Percentiles rank a stretch among this genome's conserved stretches.
These are phyloP conservation scores for Trametes versicolor DNA, from an alignment of 1,284 basidiomycete species.

Conservation along the genomic window DNA sequence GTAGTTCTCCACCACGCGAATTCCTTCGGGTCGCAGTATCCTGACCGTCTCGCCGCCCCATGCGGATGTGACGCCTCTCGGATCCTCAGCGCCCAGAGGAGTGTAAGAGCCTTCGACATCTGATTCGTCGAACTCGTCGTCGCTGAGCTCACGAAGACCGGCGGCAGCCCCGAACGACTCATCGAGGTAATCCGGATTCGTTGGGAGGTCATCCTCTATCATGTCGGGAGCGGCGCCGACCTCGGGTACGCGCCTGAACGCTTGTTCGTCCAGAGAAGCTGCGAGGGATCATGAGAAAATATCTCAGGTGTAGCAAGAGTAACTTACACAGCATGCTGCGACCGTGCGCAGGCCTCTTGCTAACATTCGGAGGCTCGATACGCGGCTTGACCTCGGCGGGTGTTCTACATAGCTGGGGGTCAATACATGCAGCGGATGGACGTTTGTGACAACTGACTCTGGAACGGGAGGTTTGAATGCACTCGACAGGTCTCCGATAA, in stretches of 20 bases:
- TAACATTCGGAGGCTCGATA: conserved; percentile 49
- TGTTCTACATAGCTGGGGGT: conserved; percentile 1
- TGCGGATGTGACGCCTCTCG: conserved; percentile 64
- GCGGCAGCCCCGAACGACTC: conserved; percentile 81
- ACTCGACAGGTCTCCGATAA: conserved; percentile 58
- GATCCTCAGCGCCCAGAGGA: conserved; percentile 41
- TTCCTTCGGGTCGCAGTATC: conserved; percentile 67
- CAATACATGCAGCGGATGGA: background rate
- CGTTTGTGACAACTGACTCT: conserved; percentile 49
- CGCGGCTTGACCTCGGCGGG: conserved; percentile 38
- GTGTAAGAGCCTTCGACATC: conserved; percentile 51
- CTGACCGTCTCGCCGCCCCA: conserved; percentile 88
- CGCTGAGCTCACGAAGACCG: conserved; percentile 74
- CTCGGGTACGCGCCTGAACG: conserved; percentile 80
- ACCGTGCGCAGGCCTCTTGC: conserved; percentile 31
- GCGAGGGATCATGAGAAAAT: background rate
- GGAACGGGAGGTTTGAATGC: conserved; percentile 51
- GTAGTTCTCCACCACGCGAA: conserved; percentile 75
- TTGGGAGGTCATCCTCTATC: conserved; percentile 92
- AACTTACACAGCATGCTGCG: conserved; percentile 36
- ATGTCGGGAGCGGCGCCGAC: conserved; percentile 86
- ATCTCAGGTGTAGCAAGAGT: background rate
- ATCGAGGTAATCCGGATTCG: conserved; percentile 89
- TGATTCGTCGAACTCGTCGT: conserved; percentile 78
- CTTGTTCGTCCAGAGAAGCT: conserved; percentile 86